Percentiles rank a stretch among this genome's conserved stretches.
Conservation (phyloP, 2,329 filamentous ascomycete genomes). For the Fusarium decemcellulare region DNA sequence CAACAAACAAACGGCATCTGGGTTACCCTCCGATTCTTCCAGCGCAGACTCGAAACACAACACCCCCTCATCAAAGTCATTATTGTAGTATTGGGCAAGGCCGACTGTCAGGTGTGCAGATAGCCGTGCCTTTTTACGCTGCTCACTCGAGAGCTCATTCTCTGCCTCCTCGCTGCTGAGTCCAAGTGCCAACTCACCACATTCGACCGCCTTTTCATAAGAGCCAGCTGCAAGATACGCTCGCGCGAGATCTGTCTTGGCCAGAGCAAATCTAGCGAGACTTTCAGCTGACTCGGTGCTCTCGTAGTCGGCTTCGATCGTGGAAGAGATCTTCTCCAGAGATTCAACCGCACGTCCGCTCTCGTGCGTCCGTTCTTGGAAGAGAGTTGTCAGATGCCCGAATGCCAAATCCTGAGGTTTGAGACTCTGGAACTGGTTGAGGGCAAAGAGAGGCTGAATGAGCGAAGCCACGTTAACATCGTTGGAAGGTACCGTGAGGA, state of each 20-base stretch:
- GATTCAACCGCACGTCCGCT: conserved; percentile 72
- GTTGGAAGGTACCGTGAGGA: conserved; percentile 70
- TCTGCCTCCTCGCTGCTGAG: conserved; percentile 81
- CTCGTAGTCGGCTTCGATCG: conserved; percentile 87
- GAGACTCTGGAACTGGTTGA: conserved; percentile 84
- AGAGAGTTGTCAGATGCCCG: conserved; percentile 83
- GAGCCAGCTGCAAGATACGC: conserved; percentile 79
- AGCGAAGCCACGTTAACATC: conserved; percentile 70
- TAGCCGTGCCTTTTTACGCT: conserved; percentile 79
- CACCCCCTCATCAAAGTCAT: conserved; percentile 78
- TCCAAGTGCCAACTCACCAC: conserved; percentile 84
- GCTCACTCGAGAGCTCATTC: conserved; percentile 74
- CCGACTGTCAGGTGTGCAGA: conserved; percentile 91
- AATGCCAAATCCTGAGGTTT: conserved; percentile 79
- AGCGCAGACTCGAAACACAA: conserved; percentile 86
- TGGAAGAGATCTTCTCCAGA: conserved; percentile 76
- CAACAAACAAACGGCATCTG: conserved; percentile 88
- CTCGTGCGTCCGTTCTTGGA: conserved; percentile 85
- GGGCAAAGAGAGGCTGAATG: conserved; percentile 89
- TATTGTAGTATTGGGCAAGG: conserved; percentile 81
- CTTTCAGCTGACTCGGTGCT: conserved; percentile 81
- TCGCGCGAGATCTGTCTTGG: conserved; percentile 90
- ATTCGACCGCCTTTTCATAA: conserved; percentile 80
- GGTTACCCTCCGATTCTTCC: conserved; percentile 80
- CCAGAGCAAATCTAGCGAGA: conserved; percentile 83